Conservation (phyloP, 768 basidiomycete genomes). For the Dendrothele bispora region DNA sequence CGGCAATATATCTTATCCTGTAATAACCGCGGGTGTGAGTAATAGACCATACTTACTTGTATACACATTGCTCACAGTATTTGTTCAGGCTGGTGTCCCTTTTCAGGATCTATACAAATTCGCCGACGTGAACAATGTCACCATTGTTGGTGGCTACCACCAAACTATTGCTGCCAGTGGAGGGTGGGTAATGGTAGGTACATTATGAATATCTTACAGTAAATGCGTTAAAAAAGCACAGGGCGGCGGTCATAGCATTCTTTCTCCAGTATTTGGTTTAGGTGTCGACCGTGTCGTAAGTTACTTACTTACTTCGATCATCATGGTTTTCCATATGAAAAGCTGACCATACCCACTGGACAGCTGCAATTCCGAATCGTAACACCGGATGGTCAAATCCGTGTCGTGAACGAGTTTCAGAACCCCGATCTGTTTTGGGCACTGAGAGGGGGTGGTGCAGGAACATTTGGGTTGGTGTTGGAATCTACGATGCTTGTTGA, state of each 20-base stretch:
- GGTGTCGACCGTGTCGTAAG: conserved; percentile 25
- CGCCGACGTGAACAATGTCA: conserved; percentile 34
- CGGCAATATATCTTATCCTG: conserved; percentile 12
- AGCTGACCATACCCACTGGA: too few species aligned
- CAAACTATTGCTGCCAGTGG: conserved; percentile 30
- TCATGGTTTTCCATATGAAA: neutral
- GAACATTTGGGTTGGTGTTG: conserved; percentile 32
- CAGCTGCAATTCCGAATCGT: conserved; percentile 32
- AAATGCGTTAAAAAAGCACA: neutral
- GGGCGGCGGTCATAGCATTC: conserved; percentile 24
- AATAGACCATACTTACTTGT: too few species aligned
- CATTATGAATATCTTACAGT: neutral
- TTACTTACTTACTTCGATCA: too few species aligned
- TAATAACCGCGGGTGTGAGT: conserved; percentile 28
- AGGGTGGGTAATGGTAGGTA: conserved; percentile 25
- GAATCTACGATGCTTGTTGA: conserved; percentile 17
- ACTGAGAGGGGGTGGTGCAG: conserved; percentile 32
- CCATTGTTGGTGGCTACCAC: conserved; percentile 32
- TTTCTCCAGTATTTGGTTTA: conserved; percentile 20
- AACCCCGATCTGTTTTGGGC: conserved; percentile 37
- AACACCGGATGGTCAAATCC: conserved; percentile 32
- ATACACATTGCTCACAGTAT: too few species aligned
- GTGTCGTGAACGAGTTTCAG: conserved; percentile 29
- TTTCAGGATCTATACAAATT: conserved; percentile 31
- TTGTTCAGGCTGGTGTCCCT: conserved; percentile 28